These are phyloP conservation scores for Suillus americanus DNA, from an alignment of 768 basidiomycete species.

Conservation along the genomic window DNA sequence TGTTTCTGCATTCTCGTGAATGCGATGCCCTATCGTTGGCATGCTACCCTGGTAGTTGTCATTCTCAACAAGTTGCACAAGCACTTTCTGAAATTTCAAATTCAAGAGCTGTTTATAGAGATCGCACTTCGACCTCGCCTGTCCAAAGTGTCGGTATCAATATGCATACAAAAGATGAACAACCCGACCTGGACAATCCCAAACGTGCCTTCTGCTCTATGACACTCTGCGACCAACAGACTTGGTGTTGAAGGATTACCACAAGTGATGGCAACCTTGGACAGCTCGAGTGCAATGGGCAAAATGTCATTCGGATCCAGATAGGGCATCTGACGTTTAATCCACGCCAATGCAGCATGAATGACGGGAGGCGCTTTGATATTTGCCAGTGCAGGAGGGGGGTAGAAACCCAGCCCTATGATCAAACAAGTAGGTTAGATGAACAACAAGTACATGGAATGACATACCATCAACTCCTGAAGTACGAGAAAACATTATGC, in stretches of 20 bases:
- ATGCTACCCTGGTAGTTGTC: slow-evolving; percentile 71
- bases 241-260: slow-evolving; percentile 87
- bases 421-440: neutral
- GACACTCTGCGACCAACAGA: slow-evolving; percentile 80
- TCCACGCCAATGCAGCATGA: slow-evolving; percentile 46
- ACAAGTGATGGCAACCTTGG: slow-evolving; percentile 76
- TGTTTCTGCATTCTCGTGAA: slow-evolving; percentile 57
- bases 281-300: slow-evolving; percentile 78
- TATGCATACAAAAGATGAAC: slow-evolving; percentile 1
- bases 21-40: slow-evolving; percentile 59
- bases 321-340: slow-evolving; percentile 62
- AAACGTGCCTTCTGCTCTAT: slow-evolving; percentile 74
- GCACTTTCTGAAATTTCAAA: slow-evolving; percentile 65
- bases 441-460: neutral
- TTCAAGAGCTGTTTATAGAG: slow-evolving; percentile 78
- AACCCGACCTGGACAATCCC: slow-evolving; percentile 69
- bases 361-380: slow-evolving; percentile 34
- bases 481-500: slow-evolving; percentile 38
- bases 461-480: slow-evolving; percentile 39
- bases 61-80: slow-evolving; percentile 72
- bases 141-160: slow-evolving; percentile 10
- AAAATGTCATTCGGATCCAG: slow-evolving; percentile 83
- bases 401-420: slow-evolving; percentile 16
- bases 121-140: slow-evolving; percentile 84
- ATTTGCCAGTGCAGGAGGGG: slow-evolving; percentile 25